phyloP scores from a whole-genome alignment of 1,284 basidiomycete species.

The Trichosporon inkin region DNA sequence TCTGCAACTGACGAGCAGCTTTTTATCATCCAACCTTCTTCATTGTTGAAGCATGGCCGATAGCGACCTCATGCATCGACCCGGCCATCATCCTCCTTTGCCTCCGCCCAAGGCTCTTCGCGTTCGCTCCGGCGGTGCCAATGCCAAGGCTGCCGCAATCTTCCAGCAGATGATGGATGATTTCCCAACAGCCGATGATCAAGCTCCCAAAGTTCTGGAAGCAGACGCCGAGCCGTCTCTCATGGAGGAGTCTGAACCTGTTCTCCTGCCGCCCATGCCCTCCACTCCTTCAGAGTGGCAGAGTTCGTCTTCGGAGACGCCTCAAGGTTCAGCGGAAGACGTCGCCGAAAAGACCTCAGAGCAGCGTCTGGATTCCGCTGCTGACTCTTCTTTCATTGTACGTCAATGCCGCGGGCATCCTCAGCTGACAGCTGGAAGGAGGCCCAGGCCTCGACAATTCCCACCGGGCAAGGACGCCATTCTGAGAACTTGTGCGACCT shows the following conservation, averaged over 20 bases:
- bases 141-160: neutral
- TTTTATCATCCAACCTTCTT: neutral
- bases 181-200: neutral
- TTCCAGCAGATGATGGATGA: slow-evolving; percentile 4
- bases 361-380: too few relatives aligned
- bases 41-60: neutral
- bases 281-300: neutral
- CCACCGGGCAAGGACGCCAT: neutral
- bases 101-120: neutral
- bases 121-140: neutral
- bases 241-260: neutral
- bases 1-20: neutral
- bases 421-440: too few relatives aligned
- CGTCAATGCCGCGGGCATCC: too few relatives aligned
- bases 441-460: too few relatives aligned
- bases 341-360: neutral
- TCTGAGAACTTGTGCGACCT: neutral
- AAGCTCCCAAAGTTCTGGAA: neutral
- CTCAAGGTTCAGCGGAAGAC: neutral
- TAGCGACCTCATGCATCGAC: neutral
- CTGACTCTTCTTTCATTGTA: too few relatives aligned
- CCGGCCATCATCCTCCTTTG: neutral
- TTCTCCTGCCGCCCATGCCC: neutral
- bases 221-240: neutral
- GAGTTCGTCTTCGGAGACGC: neutral